Percentiles rank a stretch among this genome's conserved stretches.
Conservation (phyloP, 1,284 basidiomycete species). For the Coniferiporia weirii region DNA sequence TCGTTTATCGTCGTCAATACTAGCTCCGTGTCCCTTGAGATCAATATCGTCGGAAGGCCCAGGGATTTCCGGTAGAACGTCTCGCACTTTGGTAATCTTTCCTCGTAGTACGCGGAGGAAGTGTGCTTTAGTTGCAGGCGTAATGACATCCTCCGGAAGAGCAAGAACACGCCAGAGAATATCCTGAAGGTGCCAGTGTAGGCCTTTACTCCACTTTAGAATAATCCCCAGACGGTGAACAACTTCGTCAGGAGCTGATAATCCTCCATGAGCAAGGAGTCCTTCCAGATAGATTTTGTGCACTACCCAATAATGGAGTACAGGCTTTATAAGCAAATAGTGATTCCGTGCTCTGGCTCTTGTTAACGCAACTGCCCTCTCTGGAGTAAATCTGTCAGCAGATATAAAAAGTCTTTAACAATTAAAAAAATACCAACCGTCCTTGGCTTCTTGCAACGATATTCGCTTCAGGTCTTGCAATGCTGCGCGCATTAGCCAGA, state of each 20-base stretch:
- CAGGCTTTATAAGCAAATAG: conserved; percentile 7
- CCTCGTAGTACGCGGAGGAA: conserved; percentile 3
- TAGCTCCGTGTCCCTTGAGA: not conserved
- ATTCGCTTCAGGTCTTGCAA: conserved; percentile 22
- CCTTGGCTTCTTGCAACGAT: not conserved
- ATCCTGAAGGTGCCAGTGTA: not conserved
- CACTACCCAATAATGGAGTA: not conserved
- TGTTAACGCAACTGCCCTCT: not conserved
- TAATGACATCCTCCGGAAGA: not conserved
- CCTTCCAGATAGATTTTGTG: conserved; percentile 6
- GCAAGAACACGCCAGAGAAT: conserved; percentile 6
- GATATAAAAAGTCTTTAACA: not conserved
- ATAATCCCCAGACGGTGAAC: conserved; percentile 2
- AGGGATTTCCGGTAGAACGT: not conserved
- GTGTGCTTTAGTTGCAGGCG: conserved; percentile 5
- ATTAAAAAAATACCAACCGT: not conserved
- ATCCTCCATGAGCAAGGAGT: not conserved
- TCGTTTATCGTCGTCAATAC: not conserved
- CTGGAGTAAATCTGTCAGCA: not conserved
- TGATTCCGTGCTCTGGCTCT: conserved; percentile 10
- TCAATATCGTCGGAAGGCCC: not conserved
- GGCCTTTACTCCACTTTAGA: not conserved
- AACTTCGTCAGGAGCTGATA: conserved; percentile 3
- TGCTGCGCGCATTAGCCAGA: conserved; percentile 38
- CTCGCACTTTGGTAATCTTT: conserved; percentile 6